A percentile compares a stretch with the other conserved stretches of the same genome.
phyloP scores from a whole-genome alignment of 2,329 filamentous ascomycete species.

The Exophiala alcalophila region DNA sequence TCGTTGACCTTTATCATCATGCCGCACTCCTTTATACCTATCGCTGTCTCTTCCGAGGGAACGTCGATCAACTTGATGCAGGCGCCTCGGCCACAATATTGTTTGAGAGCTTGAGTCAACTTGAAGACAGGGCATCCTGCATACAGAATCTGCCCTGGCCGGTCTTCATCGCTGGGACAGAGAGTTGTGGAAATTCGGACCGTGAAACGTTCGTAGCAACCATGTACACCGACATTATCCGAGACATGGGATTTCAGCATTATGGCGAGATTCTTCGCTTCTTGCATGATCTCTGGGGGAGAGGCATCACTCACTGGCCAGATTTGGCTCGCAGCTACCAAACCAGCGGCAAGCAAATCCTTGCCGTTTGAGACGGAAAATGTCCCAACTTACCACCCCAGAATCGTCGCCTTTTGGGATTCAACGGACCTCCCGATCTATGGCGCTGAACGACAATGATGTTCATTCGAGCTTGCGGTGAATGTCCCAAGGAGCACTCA shows the following conservation, averaged over 20 bases:
- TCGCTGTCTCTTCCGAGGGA: slow-evolving; percentile 22
- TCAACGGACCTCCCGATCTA: no score
- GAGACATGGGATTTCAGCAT: slow-evolving; percentile 25
- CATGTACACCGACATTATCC: slow-evolving; percentile 19
- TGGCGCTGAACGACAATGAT: no score
- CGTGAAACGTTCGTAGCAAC: slow-evolving; percentile 17
- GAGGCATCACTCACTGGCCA: slow-evolving; percentile 11
- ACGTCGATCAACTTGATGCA: slow-evolving; percentile 12
- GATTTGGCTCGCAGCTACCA: slow-evolving; percentile 19
- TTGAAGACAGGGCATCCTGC: slow-evolving; percentile 25
- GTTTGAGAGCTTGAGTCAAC: slow-evolving; percentile 23
- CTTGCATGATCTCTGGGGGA: slow-evolving; percentile 23
- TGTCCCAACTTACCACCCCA: neutral
- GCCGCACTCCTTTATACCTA: slow-evolving; percentile 32
- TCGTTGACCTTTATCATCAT: slow-evolving; percentile 33
- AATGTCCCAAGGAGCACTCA: no score
- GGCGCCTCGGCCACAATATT: slow-evolving; percentile 14
- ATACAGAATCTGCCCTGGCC: slow-evolving; percentile 34
- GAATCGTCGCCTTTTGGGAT: neutral
- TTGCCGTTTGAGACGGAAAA: slow-evolving; percentile 21
- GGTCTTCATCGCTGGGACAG: slow-evolving; percentile 32
- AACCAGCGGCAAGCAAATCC: slow-evolving; percentile 17
- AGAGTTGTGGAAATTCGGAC: slow-evolving; percentile 22
- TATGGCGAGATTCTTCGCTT: slow-evolving; percentile 22
- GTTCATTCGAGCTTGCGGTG: no score